Conservation (phyloP, 2,329 filamentous ascomycete species). For the Fusarium sp. region DNA sequence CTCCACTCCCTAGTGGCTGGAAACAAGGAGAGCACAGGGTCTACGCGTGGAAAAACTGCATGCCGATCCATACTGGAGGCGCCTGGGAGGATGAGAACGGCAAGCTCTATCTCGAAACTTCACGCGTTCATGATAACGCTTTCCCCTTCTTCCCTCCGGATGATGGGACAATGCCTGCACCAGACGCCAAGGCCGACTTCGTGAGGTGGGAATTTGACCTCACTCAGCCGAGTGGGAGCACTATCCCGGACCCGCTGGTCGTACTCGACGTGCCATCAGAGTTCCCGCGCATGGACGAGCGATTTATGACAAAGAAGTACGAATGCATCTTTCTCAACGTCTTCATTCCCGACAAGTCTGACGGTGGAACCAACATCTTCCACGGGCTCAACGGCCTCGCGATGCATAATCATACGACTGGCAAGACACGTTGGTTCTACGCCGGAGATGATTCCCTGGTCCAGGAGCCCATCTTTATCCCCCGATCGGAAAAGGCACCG, state of each 20-base stretch:
- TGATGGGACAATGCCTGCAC: conserved; percentile 15
- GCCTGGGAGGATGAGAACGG: conserved; percentile 25
- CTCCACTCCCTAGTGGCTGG: not conserved
- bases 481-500: not conserved
- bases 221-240: not conserved
- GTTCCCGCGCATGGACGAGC: not conserved
- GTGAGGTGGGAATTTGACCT: conserved; percentile 38
- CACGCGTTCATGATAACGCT: conserved; percentile 26
- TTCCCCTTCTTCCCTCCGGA: conserved; percentile 29
- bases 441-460: not conserved
- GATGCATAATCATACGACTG: not conserved
- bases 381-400: not conserved
- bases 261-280: not conserved
- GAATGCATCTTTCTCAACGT: not conserved
- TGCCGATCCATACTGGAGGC: conserved; percentile 13
- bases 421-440: not conserved
- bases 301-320: not conserved
- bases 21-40: not conserved
- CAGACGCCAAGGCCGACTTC: conserved; percentile 29
- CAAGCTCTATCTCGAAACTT: conserved; percentile 28
- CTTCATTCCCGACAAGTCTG: not conserved
- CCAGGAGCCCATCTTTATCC: not conserved
- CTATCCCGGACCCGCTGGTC: not conserved
- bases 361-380: not conserved
- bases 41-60: not conserved